Evolutionary conservation across 2,329 filamentous ascomycete genomes (phyloP), one percentile per base, ranked within the genome.

Genomic region (Sporothrix euskadiensis): DNA sequence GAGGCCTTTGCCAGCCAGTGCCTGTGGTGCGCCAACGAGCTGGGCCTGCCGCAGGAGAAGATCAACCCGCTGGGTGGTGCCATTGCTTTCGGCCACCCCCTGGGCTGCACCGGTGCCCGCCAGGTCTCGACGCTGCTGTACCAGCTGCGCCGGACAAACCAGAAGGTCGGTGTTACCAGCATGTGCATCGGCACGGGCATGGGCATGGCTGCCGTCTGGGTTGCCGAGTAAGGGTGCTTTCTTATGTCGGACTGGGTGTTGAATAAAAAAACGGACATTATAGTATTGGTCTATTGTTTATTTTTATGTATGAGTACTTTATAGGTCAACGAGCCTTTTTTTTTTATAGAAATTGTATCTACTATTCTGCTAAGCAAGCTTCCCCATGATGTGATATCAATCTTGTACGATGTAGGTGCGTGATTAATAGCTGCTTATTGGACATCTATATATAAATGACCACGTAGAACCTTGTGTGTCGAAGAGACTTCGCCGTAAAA

Each of bases 181-280:
- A 98, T 98, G 96, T 99, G 96, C 81, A 85, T 98, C 69, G 96
- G 95, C 70, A 98, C 95, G 2, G 95, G 94, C 71, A 98, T 98
- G 96, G 95, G 95, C 71, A 97, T 98, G 94, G 94, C 94, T 73
- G 94, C 94, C 75, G 91, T 98, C 74, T 98, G 94, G 94, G 94
- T 98, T 77, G 93, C 94, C 3, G 94, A 97, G 86, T 97, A 93
- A 35, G 32, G 12, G 19, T 26, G 32, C 19, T 69, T 44, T 12
- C 5, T 16, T 26, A 26, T 26, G 26, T 22, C 19, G 39, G n/a
- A 47, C 8, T 30, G 39, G 61, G 61, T 30, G 49, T n/a, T 35
- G 26, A 44, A 41, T 9, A 44, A 71, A 59, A 57, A 63, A 52
- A 30, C 4, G 65, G 63, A 68, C 65, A 22, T 52, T 66, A 26